A percentile compares a stretch with the other conserved stretches of the same genome.
phyloP scores from a whole-genome alignment of 2,329 filamentous ascomycete species.

The Cercospora canescens region DNA sequence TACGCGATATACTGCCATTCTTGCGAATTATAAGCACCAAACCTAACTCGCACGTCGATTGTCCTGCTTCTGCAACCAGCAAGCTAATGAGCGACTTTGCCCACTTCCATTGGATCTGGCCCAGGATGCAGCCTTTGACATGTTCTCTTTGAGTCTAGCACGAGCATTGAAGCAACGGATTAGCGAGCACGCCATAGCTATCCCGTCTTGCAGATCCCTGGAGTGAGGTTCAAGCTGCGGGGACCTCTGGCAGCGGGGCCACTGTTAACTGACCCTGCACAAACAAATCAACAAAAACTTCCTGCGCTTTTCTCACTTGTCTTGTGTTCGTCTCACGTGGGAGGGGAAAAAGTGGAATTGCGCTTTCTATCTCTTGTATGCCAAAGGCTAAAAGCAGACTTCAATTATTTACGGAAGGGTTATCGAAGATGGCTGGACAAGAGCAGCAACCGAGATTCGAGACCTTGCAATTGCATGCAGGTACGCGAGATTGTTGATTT shows the following conservation, averaged over 20 bases:
- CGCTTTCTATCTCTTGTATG: not conserved
- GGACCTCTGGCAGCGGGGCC: constrained; percentile 2
- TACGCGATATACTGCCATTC: constrained; percentile 7
- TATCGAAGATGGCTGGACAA: constrained; percentile 35
- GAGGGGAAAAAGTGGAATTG: not conserved
- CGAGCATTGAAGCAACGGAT: not conserved
- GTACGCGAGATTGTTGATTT: constrained; percentile 30
- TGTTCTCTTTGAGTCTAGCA: constrained; percentile 2
- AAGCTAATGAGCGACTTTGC: not conserved
- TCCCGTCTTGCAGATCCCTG: constrained; percentile 7
- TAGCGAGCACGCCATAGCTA: constrained; percentile 12
- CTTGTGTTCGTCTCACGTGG: not conserved
- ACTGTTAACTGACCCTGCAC: not conserved
- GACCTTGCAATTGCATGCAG: constrained; percentile 54
- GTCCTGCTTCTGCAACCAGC: not conserved
- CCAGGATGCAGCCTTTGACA: not conserved
- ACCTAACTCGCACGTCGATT: not conserved
- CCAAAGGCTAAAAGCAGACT: constrained; percentile 25
- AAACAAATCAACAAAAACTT: constrained; percentile 10
- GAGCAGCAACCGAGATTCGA: constrained; percentile 48
- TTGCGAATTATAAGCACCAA: constrained; percentile 2
- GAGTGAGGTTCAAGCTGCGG: constrained; percentile 4
- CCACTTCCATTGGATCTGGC: not conserved
- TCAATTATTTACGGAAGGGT: constrained; percentile 30
- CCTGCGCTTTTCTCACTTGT: not conserved